These are phyloP conservation scores for Verticillium alfalfae DNA, from an alignment of 2,329 filamentous ascomycete genomes.

Conservation along the genomic window DNA sequence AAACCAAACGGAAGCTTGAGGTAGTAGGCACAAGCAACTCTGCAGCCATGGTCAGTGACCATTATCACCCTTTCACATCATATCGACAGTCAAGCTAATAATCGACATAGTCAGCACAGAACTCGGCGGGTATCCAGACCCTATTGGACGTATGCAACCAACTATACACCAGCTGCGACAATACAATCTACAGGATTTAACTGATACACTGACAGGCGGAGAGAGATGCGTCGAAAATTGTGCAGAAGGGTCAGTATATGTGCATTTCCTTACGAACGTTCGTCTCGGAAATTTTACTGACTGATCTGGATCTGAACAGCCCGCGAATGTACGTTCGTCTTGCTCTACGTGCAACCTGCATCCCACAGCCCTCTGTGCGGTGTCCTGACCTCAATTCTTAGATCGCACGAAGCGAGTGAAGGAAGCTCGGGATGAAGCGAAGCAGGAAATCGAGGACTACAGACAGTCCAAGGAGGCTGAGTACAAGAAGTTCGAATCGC, in stretches of 20 bases:
- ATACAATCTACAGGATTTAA: neutral
- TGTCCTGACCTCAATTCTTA: constrained; percentile 8
- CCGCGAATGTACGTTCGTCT: constrained; percentile 69
- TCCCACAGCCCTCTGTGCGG: too few species aligned
- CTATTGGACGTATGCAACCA: constrained; percentile 81
- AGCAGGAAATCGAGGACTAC: constrained; percentile 97
- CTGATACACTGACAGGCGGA: constrained; percentile 61
- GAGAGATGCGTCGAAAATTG: constrained; percentile 97
- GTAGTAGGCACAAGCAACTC: neutral
- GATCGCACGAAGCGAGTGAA: constrained; percentile 91
- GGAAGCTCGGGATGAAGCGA: constrained; percentile 92
- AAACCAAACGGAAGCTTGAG: neutral
- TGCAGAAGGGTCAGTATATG: constrained; percentile 73
- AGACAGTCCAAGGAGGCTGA: constrained; percentile 84
- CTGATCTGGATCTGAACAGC: constrained; percentile 42
- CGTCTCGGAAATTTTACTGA: neutral
- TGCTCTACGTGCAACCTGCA: neutral
- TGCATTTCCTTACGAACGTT: neutral
- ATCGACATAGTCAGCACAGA: constrained; percentile 77
- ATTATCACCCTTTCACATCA: neutral
- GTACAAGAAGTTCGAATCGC: constrained; percentile 88
- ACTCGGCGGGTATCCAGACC: constrained; percentile 97
- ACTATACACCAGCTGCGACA: neutral
- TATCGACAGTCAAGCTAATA: neutral
- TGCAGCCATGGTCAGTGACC: neutral